These are phyloP conservation scores for Nemania abortiva DNA, from an alignment of 2,329 filamentous ascomycete genomes.

Conservation along the genomic window DNA sequence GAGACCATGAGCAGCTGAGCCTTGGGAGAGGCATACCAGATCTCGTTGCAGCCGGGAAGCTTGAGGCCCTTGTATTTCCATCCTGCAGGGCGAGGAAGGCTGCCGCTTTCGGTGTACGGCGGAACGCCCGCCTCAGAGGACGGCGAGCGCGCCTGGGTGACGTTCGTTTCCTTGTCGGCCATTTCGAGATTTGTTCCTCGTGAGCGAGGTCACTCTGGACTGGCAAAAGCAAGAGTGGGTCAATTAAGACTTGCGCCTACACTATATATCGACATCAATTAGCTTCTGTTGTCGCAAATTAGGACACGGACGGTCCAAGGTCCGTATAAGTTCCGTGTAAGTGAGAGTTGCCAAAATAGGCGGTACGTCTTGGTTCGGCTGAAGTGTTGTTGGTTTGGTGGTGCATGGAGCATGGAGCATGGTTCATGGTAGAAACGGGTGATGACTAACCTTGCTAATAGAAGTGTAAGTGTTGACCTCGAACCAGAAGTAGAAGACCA, in stretches of 20 bases:
- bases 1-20: conserved; percentile 78
- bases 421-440: no score
- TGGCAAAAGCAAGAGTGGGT: conserved; percentile 4
- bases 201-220: conserved; percentile 14
- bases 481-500: conserved; percentile 25
- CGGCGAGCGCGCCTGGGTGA: conserved; percentile 23
- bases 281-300: conserved; percentile 6
- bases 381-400: not conserved
- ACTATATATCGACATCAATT: conserved; percentile 5
- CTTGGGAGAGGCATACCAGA: conserved; percentile 81
- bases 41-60: conserved; percentile 61
- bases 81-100: conserved; percentile 57
- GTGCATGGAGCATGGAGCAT: no score
- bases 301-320: not conserved
- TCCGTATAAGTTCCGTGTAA: not conserved
- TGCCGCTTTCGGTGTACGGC: conserved; percentile 41
- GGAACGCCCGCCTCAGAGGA: conserved; percentile 30
- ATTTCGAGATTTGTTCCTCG: conserved; percentile 30
- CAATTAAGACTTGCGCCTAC: conserved; percentile 15
- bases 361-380: not conserved
- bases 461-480: conserved; percentile 25
- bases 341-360: not conserved
- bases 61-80: conserved; percentile 77
- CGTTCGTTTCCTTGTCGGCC: conserved; percentile 33
- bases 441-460: conserved; percentile 33